These are phyloP conservation scores for Dictyostelium purpureum DNA, from an alignment of 78 protist genomes.

Conservation along the genomic window DNA sequence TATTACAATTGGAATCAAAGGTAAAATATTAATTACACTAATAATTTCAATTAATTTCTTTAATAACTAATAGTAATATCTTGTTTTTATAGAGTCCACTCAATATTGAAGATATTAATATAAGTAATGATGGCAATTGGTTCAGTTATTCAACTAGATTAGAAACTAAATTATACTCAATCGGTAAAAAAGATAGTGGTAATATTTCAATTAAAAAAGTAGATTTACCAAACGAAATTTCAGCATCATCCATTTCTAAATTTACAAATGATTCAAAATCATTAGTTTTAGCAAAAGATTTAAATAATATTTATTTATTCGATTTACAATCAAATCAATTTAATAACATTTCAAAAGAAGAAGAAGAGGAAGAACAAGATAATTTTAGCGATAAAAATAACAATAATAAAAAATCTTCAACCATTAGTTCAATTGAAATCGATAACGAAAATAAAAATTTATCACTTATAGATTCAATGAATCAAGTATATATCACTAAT, in stretches of 20 bases:
- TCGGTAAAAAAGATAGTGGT: not conserved
- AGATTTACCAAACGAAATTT: not conserved
- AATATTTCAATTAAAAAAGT: conserved; percentile 1
- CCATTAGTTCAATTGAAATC: not conserved
- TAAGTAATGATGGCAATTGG: not conserved
- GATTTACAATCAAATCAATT: not conserved
- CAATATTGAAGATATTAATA: conserved; percentile 2
- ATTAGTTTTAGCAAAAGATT: not conserved
- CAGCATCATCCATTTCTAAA: not conserved
- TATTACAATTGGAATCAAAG: conserved; percentile 30
- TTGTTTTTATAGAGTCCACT: not conserved
- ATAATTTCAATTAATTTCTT: not conserved
- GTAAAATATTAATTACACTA: not conserved
- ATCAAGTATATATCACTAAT: not conserved
- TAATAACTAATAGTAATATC: not conserved
- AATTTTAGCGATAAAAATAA: not conserved
- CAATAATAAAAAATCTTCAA: not conserved
- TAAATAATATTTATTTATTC: not conserved
- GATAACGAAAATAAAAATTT: not conserved
- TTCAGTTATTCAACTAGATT: conserved; percentile 11
- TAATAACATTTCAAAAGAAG: not conserved
- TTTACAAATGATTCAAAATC: not conserved
- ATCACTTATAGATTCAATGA: conserved; percentile 1
- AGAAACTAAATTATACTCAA: not conserved
- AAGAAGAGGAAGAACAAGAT: not conserved